Conservation (phyloP, 169 alveolate species). For the Plasmodium vinckei region DNA sequence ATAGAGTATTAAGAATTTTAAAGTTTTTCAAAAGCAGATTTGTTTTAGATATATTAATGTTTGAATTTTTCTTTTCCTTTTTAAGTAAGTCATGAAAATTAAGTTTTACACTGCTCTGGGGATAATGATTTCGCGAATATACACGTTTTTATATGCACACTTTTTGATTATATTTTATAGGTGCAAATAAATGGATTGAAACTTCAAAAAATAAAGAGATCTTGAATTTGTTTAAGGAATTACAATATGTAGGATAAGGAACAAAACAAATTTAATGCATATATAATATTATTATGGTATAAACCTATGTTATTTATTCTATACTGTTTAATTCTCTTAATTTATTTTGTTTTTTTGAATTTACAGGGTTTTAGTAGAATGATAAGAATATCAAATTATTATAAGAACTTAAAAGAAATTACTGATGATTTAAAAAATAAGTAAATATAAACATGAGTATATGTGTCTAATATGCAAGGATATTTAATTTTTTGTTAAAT, state of each 20-base stretch:
- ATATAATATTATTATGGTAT: neutral
- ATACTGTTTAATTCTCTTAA: neutral
- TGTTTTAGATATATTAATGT: slow-evolving; percentile 41
- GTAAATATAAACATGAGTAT: neutral
- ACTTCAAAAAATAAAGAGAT: slow-evolving; percentile 30
- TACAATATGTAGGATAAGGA: slow-evolving; percentile 22
- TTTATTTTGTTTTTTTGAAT: slow-evolving; percentile 2
- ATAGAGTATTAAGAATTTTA: slow-evolving; percentile 23
- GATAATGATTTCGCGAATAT: too few relatives aligned
- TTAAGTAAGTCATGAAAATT: slow-evolving; percentile 30
- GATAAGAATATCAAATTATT: slow-evolving; percentile 15
- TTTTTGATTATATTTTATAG: slow-evolving; percentile 21
- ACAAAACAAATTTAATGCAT: neutral
- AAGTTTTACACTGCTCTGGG: neutral
- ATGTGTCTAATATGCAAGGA: too few relatives aligned
- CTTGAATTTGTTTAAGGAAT: slow-evolving; percentile 7
- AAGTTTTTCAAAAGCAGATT: slow-evolving; percentile 32
- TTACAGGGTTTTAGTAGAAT: slow-evolving; percentile 31
- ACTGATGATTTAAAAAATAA: slow-evolving; percentile 26
- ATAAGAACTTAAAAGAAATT: slow-evolving; percentile 31
- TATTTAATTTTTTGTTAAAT: too few relatives aligned
- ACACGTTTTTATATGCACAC: slow-evolving; percentile 3
- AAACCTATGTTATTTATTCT: neutral
- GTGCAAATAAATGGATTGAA: slow-evolving; percentile 56
- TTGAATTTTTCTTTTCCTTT: slow-evolving; percentile 56